Conservation (phyloP, 495 filamentous ascomycete genomes). For the Pyrenula aspistea region DNA sequence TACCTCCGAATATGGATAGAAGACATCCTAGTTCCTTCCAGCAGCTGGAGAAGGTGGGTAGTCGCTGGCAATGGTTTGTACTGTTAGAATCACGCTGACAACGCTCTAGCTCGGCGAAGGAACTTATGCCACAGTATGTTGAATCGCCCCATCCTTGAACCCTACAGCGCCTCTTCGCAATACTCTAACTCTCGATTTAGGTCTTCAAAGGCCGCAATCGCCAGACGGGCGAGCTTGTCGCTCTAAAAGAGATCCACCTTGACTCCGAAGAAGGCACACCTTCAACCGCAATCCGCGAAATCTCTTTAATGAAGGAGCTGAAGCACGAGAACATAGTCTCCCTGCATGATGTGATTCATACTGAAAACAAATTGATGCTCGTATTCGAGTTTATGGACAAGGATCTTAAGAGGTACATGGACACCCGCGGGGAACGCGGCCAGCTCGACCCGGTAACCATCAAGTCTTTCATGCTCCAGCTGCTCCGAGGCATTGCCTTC, state of each 20-base stretch:
- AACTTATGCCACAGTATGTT: constrained; percentile 90
- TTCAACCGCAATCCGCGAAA: constrained; percentile 96
- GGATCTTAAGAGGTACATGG: constrained; percentile 99
- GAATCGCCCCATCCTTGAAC: constrained; percentile 3
- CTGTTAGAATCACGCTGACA: constrained; percentile 7
- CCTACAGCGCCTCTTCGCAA: not conserved
- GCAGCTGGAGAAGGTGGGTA: constrained; percentile 87
- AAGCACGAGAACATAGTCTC: constrained; percentile 97
- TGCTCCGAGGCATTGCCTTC: constrained; percentile 87
- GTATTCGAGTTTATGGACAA: constrained; percentile 98
- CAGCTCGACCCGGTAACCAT: constrained; percentile 74
- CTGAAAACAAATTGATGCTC: constrained; percentile 98
- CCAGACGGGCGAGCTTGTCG: constrained; percentile 89
- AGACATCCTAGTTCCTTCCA: constrained; percentile 90
- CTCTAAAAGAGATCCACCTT: constrained; percentile 97
- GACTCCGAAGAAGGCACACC: constrained; percentile 98
- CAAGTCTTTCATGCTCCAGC: constrained; percentile 96
- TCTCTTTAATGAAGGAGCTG: constrained; percentile 97
- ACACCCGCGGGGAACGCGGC: constrained; percentile 71
- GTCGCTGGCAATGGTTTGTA: too few species aligned
- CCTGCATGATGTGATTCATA: constrained; percentile 97
- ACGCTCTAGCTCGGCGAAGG: constrained; percentile 74
- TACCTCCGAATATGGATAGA: constrained; percentile 57
- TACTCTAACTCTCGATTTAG: constrained; percentile 29
- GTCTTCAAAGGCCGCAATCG: constrained; percentile 98